Conservation (phyloP, 1,284 basidiomycete species). For the Laetiporus sulphureus region DNA sequence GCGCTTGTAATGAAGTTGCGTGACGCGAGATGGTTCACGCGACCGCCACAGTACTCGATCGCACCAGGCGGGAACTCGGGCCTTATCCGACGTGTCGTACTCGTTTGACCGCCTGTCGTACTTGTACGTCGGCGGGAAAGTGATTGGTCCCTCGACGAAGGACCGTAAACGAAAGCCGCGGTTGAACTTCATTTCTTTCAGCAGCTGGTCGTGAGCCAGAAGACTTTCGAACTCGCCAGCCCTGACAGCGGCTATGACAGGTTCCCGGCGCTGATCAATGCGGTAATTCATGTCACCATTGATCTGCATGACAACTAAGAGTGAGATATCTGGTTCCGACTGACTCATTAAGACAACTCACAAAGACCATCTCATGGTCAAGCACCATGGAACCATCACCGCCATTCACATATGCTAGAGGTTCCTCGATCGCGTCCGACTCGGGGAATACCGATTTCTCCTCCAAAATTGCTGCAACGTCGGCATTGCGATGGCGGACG, state of each 20-base stretch:
- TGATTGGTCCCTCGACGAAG: slow-evolving; percentile 80
- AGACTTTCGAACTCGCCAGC: slow-evolving; percentile 61
- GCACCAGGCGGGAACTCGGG: slow-evolving; percentile 91
- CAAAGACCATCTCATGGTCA: slow-evolving; percentile 92
- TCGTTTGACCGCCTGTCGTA: slow-evolving; percentile 76
- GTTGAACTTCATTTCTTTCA: slow-evolving; percentile 83
- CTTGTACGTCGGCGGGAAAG: slow-evolving; percentile 92
- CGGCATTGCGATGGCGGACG: slow-evolving; percentile 78
- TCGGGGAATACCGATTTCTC: slow-evolving; percentile 67
- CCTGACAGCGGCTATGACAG: slow-evolving; percentile 64
- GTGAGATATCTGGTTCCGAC: background rate
- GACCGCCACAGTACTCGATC: slow-evolving; percentile 88
- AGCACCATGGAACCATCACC: slow-evolving; percentile 93
- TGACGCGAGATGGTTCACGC: slow-evolving; percentile 48
- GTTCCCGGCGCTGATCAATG: slow-evolving; percentile 85
- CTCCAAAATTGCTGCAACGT: slow-evolving; percentile 82
- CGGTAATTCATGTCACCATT: slow-evolving; percentile 91
- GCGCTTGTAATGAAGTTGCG: slow-evolving; percentile 61
- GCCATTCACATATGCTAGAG: slow-evolving; percentile 75
- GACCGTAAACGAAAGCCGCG: slow-evolving; percentile 79
- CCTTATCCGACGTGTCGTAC: slow-evolving; percentile 88
- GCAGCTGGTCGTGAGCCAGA: slow-evolving; percentile 80
- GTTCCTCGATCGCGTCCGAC: slow-evolving; percentile 35
- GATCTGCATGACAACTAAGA: slow-evolving; percentile 34
- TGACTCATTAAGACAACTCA: slow-evolving; percentile 36